A percentile compares a stretch with the other conserved stretches of the same genome.
These are phyloP conservation scores for Amphicarpaea edgeworthii DNA, from an alignment of 306 rosid genomes.

Conservation along the genomic window DNA sequence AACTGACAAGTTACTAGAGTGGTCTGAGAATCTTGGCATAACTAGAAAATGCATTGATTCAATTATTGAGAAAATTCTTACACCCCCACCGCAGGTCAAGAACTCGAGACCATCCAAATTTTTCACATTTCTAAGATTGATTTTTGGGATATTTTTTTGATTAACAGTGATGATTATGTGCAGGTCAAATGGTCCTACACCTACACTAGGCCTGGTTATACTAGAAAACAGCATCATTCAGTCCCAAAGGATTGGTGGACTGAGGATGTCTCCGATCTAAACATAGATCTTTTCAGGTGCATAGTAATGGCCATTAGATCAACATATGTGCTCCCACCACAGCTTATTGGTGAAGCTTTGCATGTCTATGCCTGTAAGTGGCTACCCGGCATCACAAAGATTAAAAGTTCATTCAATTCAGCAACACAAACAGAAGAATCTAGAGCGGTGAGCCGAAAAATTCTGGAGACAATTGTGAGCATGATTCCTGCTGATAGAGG, in stretches of 20 bases:
- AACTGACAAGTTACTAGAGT: slow-evolving; percentile 73
- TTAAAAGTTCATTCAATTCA: slow-evolving; percentile 49
- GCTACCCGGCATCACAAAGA: slow-evolving; percentile 71
- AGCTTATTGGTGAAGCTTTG: slow-evolving; percentile 92
- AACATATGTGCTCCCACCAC: slow-evolving; percentile 74
- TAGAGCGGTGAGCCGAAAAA: slow-evolving; percentile 56
- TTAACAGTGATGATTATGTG: slow-evolving; percentile 43
- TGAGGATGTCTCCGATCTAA: slow-evolving; percentile 88
- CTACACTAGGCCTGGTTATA: slow-evolving; percentile 92
- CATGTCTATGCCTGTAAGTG: slow-evolving; percentile 88
- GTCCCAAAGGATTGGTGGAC: slow-evolving; percentile 99
- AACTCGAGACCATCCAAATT: not conserved
- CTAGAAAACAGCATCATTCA: slow-evolving; percentile 67
- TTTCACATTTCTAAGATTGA: not conserved
- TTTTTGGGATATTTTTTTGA: slow-evolving; percentile 4
- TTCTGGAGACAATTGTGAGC: slow-evolving; percentile 77
- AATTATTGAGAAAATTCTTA: slow-evolving; percentile 78
- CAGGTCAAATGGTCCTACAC: slow-evolving; percentile 98
- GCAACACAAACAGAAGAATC: slow-evolving; percentile 59
- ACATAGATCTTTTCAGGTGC: slow-evolving; percentile 83
- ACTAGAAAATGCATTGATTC: slow-evolving; percentile 90
- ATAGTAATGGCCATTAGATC: slow-evolving; percentile 77
- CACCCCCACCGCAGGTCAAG: slow-evolving; percentile 76
- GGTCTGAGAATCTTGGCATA: slow-evolving; percentile 91
- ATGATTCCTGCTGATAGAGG: slow-evolving; percentile 89